phyloP scores from a whole-genome alignment of 2,329 filamentous ascomycete genomes.

The Fusarium oxysporum region DNA sequence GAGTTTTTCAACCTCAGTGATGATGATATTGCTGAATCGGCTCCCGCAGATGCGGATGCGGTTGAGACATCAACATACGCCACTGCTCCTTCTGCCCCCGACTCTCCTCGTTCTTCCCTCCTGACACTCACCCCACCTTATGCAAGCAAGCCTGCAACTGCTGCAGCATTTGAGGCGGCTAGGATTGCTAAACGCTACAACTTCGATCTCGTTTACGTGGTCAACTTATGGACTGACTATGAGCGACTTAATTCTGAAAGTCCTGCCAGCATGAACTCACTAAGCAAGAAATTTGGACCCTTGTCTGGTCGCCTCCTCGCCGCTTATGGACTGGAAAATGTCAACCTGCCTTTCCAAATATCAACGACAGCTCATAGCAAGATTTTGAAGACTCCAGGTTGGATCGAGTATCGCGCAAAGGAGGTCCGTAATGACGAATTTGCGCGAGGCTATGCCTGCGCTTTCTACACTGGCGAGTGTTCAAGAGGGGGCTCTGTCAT shows the following conservation, averaged over 20 bases:
- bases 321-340: constrained; percentile 64
- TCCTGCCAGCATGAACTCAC: constrained; percentile 16
- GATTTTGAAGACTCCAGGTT: constrained; percentile 61
- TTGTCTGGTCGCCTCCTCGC: constrained; percentile 65
- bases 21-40: constrained; percentile 67
- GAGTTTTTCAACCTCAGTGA: constrained; percentile 67
- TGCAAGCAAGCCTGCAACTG: constrained; percentile 56
- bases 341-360: constrained; percentile 65
- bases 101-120: constrained; percentile 48
- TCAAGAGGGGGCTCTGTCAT: constrained; percentile 44
- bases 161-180: constrained; percentile 66
- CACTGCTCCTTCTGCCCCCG: constrained; percentile 37
- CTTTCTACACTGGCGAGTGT: constrained; percentile 62
- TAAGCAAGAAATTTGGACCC: constrained; percentile 23
- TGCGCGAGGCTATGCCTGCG: constrained; percentile 63
- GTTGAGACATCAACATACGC: constrained; percentile 26
- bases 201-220: constrained; percentile 69
- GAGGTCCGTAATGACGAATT: constrained; percentile 58
- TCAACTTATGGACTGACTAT: constrained; percentile 66
- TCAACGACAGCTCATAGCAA: constrained; percentile 61
- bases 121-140: constrained; percentile 60
- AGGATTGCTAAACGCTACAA: constrained; percentile 67
- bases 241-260: constrained; percentile 11
- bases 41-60: constrained; percentile 37
- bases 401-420: constrained; percentile 64